A percentile compares a stretch with the other conserved stretches of the same genome.
phyloP scores from a whole-genome alignment of 2,329 filamentous ascomycete genomes.

The Ophiosphaerella narmari region DNA sequence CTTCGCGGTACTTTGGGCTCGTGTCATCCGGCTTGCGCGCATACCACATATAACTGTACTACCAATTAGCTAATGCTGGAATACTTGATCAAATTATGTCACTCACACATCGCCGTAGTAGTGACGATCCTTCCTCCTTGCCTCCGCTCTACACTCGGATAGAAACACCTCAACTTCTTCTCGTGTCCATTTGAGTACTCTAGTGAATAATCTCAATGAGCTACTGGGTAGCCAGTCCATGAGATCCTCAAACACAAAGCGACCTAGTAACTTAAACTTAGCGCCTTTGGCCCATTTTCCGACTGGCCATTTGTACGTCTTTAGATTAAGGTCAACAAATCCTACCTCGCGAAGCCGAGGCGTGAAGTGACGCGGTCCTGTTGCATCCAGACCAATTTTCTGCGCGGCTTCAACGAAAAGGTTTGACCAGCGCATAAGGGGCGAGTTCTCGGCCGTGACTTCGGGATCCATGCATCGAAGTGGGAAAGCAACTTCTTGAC shows the following conservation, averaged over 20 bases:
- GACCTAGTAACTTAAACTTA: slow-evolving; percentile 33
- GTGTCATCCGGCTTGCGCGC: slow-evolving; percentile 25
- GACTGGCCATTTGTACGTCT: slow-evolving; percentile 39
- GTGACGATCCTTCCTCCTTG: slow-evolving; percentile 30
- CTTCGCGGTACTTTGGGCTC: slow-evolving; percentile 1
- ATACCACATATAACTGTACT: slow-evolving; percentile 28
- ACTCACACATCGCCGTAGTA: slow-evolving; percentile 36
- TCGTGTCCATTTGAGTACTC: slow-evolving; percentile 32
- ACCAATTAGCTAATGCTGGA: background rate
- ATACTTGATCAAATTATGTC: background rate
- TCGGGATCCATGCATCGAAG: slow-evolving; percentile 27
- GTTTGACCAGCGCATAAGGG: slow-evolving; percentile 33
- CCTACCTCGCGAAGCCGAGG: slow-evolving; percentile 27
- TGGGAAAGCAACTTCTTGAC: slow-evolving; percentile 50
- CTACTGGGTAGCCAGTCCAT: slow-evolving; percentile 34
- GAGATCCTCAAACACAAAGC: slow-evolving; percentile 32
- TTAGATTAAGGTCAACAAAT: slow-evolving; percentile 34
- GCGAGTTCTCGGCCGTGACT: slow-evolving; percentile 26
- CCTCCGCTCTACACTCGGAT: slow-evolving; percentile 30
- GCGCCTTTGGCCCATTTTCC: slow-evolving; percentile 39
- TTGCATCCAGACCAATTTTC: slow-evolving; percentile 46
- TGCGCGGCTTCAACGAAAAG: slow-evolving; percentile 30
- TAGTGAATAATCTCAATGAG: slow-evolving; percentile 33
- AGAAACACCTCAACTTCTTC: slow-evolving; percentile 37
- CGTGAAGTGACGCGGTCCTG: slow-evolving; percentile 46